A percentile compares a stretch with the other conserved stretches of the same genome.
Evolutionary conservation across 164 flowering plant species (phyloP).

Genomic region (Euptelea pleiosperma): DNA sequence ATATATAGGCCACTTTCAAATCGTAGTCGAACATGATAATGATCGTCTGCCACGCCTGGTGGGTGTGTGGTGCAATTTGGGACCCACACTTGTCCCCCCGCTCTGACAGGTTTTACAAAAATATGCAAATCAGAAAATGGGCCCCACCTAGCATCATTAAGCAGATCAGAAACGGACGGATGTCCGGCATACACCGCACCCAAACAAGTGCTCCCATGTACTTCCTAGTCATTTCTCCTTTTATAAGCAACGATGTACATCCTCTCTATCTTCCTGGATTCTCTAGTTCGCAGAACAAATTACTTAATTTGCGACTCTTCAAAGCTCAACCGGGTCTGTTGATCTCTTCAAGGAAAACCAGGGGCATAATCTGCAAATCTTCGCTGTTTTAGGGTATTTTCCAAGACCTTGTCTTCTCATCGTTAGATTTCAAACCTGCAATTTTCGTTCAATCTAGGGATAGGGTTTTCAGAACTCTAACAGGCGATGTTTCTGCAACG

Average conservation of each 20-base stretch:
- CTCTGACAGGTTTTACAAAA: too few relatives aligned
- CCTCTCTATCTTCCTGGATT: too few relatives aligned
- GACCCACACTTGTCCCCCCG: not conserved
- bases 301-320: not conserved
- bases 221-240: too few relatives aligned
- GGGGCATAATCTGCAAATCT: slow-evolving; percentile 9
- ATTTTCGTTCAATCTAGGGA: slow-evolving; percentile 11
- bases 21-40: not conserved
- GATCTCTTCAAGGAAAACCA: not conserved
- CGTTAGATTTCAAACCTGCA: too few relatives aligned
- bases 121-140: too few relatives aligned
- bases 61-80: not conserved
- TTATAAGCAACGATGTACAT: too few relatives aligned
- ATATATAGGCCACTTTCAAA: not conserved
- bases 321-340: slow-evolving; percentile 1
- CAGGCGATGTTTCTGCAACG: not conserved
- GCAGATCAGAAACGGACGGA: too few relatives aligned
- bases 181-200: too few relatives aligned
- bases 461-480: slow-evolving; percentile 6
- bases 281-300: too few relatives aligned
- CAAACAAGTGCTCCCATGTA: too few relatives aligned
- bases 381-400: slow-evolving; percentile 3
- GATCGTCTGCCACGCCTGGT: not conserved
- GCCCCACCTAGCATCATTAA: too few relatives aligned
- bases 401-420: not conserved